phyloP scores from a whole-genome alignment of 2,329 filamentous ascomycete genomes.

The Monilinia polystroma region DNA sequence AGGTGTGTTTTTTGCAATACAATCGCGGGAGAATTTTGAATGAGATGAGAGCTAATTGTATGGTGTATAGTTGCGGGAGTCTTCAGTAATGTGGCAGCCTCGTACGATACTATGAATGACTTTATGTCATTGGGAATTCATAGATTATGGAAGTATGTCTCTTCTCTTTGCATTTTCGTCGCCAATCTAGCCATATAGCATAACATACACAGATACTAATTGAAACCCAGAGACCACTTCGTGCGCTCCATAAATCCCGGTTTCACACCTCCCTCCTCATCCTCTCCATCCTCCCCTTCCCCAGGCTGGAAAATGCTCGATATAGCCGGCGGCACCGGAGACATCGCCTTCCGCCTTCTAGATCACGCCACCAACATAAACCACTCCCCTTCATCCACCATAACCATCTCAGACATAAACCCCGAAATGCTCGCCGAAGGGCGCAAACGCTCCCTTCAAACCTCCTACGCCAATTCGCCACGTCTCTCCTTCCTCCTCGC shows the following conservation, averaged over 20 bases:
- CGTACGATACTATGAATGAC: conserved; percentile 98
- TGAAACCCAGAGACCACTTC: conserved; percentile 70
- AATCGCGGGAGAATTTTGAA: too few species aligned
- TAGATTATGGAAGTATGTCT: conserved; percentile 78
- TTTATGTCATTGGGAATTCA: conserved; percentile 98
- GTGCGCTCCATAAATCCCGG: conserved; percentile 82
- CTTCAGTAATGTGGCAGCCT: conserved; percentile 85
- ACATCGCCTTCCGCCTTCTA: conserved; percentile 96
- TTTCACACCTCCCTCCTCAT: conserved; percentile 41
- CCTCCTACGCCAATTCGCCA: conserved; percentile 52
- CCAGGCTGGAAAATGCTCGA: conserved; percentile 76
- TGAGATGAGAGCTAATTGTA: conserved; percentile 20
- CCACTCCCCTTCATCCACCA: conserved; percentile 73
- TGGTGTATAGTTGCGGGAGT: conserved; percentile 58
- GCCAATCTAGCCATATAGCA: background rate
- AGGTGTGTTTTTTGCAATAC: conserved; percentile 30
- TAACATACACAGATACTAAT: background rate
- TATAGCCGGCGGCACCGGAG: conserved; percentile 93
- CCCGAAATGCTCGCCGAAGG: conserved; percentile 90
- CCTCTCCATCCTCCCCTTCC: conserved; percentile 43
- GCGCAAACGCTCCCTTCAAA: conserved; percentile 68
- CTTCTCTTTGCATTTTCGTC: background rate
- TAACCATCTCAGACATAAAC: conserved; percentile 96
- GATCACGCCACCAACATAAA: conserved; percentile 81
- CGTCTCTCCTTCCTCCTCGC: conserved; percentile 78